phyloP scores from a whole-genome alignment of 2,329 filamentous ascomycete genomes.

The Botrytis fabae region DNA sequence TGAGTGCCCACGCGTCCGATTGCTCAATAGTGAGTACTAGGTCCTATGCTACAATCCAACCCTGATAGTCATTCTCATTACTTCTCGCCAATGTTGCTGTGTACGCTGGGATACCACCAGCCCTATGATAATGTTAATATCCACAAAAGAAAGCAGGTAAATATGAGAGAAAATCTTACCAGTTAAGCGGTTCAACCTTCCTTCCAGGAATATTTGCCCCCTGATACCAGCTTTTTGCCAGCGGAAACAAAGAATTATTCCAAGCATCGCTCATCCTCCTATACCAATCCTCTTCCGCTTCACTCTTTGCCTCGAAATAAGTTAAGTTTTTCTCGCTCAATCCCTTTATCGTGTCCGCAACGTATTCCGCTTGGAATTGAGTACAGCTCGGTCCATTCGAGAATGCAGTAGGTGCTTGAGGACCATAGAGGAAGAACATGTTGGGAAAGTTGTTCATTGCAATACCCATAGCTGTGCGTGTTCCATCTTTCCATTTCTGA shows the following conservation, averaged over 20 bases:
- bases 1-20: not conserved
- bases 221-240: constrained; percentile 45
- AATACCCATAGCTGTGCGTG: constrained; percentile 44
- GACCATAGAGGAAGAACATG: constrained; percentile 49
- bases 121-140: not conserved
- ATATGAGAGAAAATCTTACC: not conserved
- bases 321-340: constrained; percentile 38
- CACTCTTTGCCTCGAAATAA: constrained; percentile 40
- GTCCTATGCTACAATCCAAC: constrained; percentile 14
- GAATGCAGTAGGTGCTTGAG: constrained; percentile 45
- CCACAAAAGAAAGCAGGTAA: not conserved
- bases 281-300: constrained; percentile 42
- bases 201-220: constrained; percentile 47
- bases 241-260: constrained; percentile 40
- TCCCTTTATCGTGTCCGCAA: constrained; percentile 41
- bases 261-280: constrained; percentile 39
- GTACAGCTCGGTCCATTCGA: constrained; percentile 46
- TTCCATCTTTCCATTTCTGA: constrained; percentile 41
- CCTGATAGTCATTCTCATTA: constrained; percentile 24
- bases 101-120: constrained; percentile 22
- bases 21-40: not conserved
- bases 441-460: constrained; percentile 49
- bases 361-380: constrained; percentile 46
- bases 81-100: constrained; percentile 15
- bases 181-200: constrained; percentile 42